Base-by-base conservation (phyloP, 2,329 filamentous ascomycete genomes). In the Penicillium sp. region DNA sequence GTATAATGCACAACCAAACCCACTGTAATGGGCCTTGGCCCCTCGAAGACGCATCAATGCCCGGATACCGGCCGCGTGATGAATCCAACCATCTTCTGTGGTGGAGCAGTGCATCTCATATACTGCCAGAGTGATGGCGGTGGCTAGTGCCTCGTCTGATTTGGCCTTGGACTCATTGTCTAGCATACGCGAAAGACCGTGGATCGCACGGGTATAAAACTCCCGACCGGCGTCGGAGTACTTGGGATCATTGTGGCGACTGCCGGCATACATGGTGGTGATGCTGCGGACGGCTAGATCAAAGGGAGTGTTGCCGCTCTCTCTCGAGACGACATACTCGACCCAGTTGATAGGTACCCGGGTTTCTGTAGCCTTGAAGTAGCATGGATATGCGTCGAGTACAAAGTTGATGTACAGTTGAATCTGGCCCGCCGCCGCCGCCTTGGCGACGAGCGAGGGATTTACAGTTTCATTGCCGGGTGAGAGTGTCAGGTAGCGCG, bases 91-190 rank as follows among this genome's bases (percentile, higher is more conserved):
- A 14, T 72, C 63, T 35, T 70, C 66, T n/a, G 68, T 69, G n/a
- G 73, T 75, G 39, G 69, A 73, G 35, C 70, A 67, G 56, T 74
- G 72, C 59, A 75, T 71, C 52, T 78, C 75, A 53, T 74, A 77
- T 37, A 76, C 66, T 4, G 67, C 72, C 6, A 77, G 67, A 3
- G 70, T 59, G 24, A 76, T 73, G 19, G 72, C 74, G 2, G 75
- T 70, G 9, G 72, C 70, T 2, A 78, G 57, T 6, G 69, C 69
- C 49, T 75, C 70, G 31, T 72, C 71, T 1, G 71, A 71, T 56
- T 69, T 68, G 6, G 72, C 73, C 4, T 65, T 67, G 6, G 44
- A 52, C n/a, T 62, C 56, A 43, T 72, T 57, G n/a, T 64, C 59
- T 9, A 76, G 55, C 0, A 69, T 49, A 7, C 58, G 57, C 14